Base-by-base conservation (phyloP, 1,284 basidiomycete species). In the Porogramme epimiltina region DNA sequence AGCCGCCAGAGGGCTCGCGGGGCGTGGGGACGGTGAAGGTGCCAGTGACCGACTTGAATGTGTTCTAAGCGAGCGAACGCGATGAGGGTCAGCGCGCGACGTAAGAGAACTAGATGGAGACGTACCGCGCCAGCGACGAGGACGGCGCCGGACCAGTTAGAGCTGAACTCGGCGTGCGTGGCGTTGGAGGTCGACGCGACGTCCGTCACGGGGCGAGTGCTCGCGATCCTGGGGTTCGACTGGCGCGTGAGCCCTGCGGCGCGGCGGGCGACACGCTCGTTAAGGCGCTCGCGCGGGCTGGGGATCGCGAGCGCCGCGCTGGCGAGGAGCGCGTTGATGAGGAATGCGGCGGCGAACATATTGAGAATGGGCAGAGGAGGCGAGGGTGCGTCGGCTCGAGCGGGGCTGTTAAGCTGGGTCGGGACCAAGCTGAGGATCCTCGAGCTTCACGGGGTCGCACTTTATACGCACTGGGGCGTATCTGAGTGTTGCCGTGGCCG, bases 21-120 rank as follows among this genome's bases (percentile, higher is more conserved):
- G 64, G 63, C 13, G 60, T 65, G 45, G 66, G 66, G 33, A 67
- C 63, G 44, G 61, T 62, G 60, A 71, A 71, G 3, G 66, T 69
- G 8, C 65, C 68, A 25, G 63, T 66, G 11, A 66, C 66, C 23
- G 63, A 55, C 56, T 61, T 67, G 64, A 52, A 67, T 1, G 62
- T 62, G 34, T 55, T 58, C 66, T 68, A n/a, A n/a, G n/a, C n/a
- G n/a, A n/a, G n/a, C n/a, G n/a, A n/a, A n/a, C n/a, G 37, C n/a
- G n/a, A n/a, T n/a, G n/a, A n/a, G n/a, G n/a, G n/a, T n/a, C n/a
- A n/a, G n/a, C n/a, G n/a, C n/a, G n/a, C n/a, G n/a, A n/a, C n/a
- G 34, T 9, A 16, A 37, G n/a, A 18, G 20, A 28, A 19, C 23
- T 13, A 1, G 23, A 15, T 3, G 22, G 23, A 9, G 8, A 26